These are phyloP conservation scores for Paramarasmius palmivorus DNA, from an alignment of 1,284 basidiomycete species.

Conservation along the genomic window DNA sequence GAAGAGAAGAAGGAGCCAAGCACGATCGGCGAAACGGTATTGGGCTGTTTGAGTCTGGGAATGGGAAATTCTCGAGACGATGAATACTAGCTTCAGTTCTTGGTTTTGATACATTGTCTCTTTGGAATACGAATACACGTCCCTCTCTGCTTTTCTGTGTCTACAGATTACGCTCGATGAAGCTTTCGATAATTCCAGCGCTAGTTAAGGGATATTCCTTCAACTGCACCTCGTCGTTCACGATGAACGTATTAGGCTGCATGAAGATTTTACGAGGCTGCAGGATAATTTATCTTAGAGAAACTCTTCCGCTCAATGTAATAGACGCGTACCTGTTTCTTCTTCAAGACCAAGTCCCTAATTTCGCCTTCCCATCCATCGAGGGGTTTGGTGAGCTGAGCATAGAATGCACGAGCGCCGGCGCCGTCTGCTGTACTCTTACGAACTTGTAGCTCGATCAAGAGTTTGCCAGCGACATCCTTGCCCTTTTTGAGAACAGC, in stretches of 20 bases:
- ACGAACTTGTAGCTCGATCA: constrained; percentile 77
- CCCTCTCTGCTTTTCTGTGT: too few species aligned
- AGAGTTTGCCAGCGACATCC: constrained; percentile 66
- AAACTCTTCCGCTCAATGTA: background rate
- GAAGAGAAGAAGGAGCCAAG: too few species aligned
- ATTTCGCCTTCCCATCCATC: constrained; percentile 74
- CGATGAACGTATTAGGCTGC: constrained; percentile 75
- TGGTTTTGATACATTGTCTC: background rate
- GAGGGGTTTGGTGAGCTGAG: constrained; percentile 69
- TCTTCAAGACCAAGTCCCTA: constrained; percentile 72
- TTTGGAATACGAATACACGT: background rate
- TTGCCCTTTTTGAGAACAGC: constrained; percentile 66
- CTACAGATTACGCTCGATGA: constrained; percentile 71
- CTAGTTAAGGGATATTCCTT: constrained; percentile 76
- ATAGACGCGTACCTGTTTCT: constrained; percentile 64
- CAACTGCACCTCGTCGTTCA: constrained; percentile 64
- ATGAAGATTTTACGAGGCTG: constrained; percentile 82
- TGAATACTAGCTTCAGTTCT: too few species aligned
- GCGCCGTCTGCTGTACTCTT: constrained; percentile 82
- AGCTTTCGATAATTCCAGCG: constrained; percentile 76
- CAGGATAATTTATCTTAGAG: constrained; percentile 10
- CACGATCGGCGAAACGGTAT: too few species aligned
- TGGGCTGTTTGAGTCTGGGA: too few species aligned
- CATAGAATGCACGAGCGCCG: constrained; percentile 76
- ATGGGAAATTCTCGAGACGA: background rate